Conservation (phyloP, 345 rosid genomes). For the Geranium brycei region DNA sequence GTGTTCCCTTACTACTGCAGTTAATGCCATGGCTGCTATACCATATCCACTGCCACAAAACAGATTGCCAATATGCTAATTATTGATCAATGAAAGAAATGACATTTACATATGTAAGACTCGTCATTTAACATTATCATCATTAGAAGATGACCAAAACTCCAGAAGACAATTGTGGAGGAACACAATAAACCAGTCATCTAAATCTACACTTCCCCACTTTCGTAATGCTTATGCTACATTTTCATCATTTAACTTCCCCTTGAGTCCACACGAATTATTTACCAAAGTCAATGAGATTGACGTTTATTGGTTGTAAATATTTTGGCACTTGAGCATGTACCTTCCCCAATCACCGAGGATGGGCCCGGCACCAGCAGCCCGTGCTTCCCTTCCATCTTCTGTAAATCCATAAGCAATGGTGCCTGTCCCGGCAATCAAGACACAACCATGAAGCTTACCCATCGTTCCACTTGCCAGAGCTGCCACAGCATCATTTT, state of each 20-base stretch:
- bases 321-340: neutral
- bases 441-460: conserved; percentile 87
- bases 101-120: too few relatives aligned
- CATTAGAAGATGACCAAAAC: too few relatives aligned
- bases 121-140: too few relatives aligned
- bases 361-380: conserved; percentile 88
- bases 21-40: conserved; percentile 84
- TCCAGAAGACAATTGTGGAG: too few relatives aligned
- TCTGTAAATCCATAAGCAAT: conserved; percentile 81
- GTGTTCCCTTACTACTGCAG: conserved; percentile 75
- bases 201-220: too few relatives aligned
- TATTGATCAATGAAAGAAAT: too few relatives aligned
- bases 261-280: too few relatives aligned
- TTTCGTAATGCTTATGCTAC: too few relatives aligned
- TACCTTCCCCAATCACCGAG: conserved; percentile 98
- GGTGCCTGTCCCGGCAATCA: conserved; percentile 91
- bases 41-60: conserved; percentile 62
- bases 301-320: too few relatives aligned
- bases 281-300: too few relatives aligned
- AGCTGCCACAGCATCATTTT: conserved; percentile 89
- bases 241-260: too few relatives aligned
- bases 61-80: neutral
- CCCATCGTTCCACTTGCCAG: conserved; percentile 93
- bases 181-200: too few relatives aligned
- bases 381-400: conserved; percentile 88